Evolutionary conservation across 2,329 filamentous ascomycete genomes (phyloP), one percentile per base, ranked within the genome.

Genomic region (Botryotinia calthae): DNA sequence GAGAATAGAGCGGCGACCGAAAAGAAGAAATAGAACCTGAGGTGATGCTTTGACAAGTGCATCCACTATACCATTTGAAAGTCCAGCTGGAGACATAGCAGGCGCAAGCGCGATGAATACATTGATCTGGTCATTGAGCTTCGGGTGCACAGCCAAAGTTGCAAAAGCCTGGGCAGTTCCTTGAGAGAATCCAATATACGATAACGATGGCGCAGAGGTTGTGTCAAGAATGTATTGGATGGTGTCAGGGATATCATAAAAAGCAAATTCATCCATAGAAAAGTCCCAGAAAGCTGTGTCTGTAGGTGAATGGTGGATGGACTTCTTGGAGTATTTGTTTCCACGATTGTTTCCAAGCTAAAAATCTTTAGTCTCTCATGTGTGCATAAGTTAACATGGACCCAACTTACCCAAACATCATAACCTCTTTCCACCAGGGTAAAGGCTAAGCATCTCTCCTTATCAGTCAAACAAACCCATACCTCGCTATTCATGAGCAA

Each of bases 241-340:
- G 76, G 91, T 95, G 82, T 99, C 92, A 1, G 96, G 96, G 74
- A 99, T 98, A 81, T 99, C 96, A 81, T 98, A 90, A 79, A 99
- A 97, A 65, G 96, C 96, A 81, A 99, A 99, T 80, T 99, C 93
- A 81, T 99, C 96, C 80, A 99, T 98, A 69, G 94, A 97, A 81
- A 99, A 99, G 82, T 98, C 91, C 96, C 96, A 99, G 82, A 99
- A 99, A 22, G 89, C 86, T 54, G 87, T 84, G 3, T 92, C 91
- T 0, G 89, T 91, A 0, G 96, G 95, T 0, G 93, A 91, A 75
- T 86, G 85, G 73, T 91, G 87, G 69, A 95, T 89, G 3, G 91
- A 95, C 83, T 99, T 99, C 82, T 98, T 99, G 63, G 94, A 97
- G 84, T 99, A 99, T 81, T 99, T 99, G 87, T 99, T 99, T 67